phyloP scores from a whole-genome alignment of 2,329 filamentous ascomycete genomes.

The Penicillium crustosum region DNA sequence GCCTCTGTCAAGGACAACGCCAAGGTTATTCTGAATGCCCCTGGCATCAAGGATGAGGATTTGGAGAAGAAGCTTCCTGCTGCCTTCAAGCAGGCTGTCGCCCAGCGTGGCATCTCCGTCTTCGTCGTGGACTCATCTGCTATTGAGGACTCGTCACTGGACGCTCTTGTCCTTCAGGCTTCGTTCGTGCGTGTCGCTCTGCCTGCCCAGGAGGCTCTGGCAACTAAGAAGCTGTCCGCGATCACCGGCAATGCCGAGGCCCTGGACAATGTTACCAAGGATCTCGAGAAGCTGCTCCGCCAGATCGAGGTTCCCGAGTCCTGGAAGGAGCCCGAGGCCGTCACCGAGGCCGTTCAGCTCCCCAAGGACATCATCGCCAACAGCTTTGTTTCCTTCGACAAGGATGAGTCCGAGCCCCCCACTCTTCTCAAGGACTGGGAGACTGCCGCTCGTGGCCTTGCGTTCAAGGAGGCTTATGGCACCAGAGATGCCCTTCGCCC shows the following conservation, averaged over 20 bases:
- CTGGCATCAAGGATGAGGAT: slow-evolving; percentile 82
- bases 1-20: slow-evolving; percentile 68
- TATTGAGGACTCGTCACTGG: slow-evolving; percentile 65
- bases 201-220: slow-evolving; percentile 62
- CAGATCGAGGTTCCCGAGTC: slow-evolving; percentile 72
- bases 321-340: slow-evolving; percentile 71
- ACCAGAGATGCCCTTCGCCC: slow-evolving; percentile 74
- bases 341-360: slow-evolving; percentile 45
- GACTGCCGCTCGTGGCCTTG: slow-evolving; percentile 78
- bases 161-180: slow-evolving; percentile 71
- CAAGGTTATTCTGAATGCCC: slow-evolving; percentile 71
- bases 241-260: slow-evolving; percentile 61
- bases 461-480: slow-evolving; percentile 91
- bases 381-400: slow-evolving; percentile 80
- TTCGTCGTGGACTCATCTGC: slow-evolving; percentile 72
- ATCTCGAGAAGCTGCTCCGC: slow-evolving; percentile 68
- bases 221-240: slow-evolving; percentile 65
- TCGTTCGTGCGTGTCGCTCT: slow-evolving; percentile 78
- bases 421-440: slow-evolving; percentile 74
- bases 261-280: slow-evolving; percentile 59
- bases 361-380: slow-evolving; percentile 68
- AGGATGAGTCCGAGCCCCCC: slow-evolving; percentile 68
- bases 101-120: slow-evolving; percentile 68
- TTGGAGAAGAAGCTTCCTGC: slow-evolving; percentile 79
- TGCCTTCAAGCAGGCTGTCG: slow-evolving; percentile 68